phyloP scores from a whole-genome alignment of 2,329 filamentous ascomycete genomes.

The Lomentospora prolificans region DNA sequence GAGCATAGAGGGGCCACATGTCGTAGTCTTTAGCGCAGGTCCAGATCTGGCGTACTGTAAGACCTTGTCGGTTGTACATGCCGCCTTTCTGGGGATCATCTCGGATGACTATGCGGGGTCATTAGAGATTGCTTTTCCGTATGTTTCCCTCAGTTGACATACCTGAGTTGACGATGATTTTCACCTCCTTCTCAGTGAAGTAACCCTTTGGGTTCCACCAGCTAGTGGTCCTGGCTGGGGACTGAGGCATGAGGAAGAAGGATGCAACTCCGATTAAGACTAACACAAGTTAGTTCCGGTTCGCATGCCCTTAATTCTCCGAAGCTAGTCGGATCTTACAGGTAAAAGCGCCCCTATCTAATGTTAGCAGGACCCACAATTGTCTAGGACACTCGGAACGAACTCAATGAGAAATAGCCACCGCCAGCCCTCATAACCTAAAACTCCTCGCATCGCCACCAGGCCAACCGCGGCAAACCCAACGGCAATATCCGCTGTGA shows the following conservation, averaged over 20 bases:
- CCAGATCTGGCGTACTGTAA: conserved; percentile 33
- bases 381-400: conserved; percentile 8
- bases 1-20: conserved; percentile 41
- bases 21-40: conserved; percentile 39
- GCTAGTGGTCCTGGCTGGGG: conserved; percentile 52
- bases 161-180: conserved; percentile 53
- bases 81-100: conserved; percentile 46
- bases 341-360: not conserved
- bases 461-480: conserved; percentile 49
- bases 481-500: conserved; percentile 30
- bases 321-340: not conserved
- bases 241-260: conserved; percentile 48
- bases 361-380: not conserved
- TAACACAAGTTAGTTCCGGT: too few species aligned
- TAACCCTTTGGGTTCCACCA: conserved; percentile 47
- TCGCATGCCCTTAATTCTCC: too few species aligned
- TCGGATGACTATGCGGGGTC: conserved; percentile 24
- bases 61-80: conserved; percentile 43
- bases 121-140: conserved; percentile 8
- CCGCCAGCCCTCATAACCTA: conserved; percentile 45
- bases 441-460: conserved; percentile 40
- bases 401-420: conserved; percentile 40
- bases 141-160: not conserved
- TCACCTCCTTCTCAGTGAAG: conserved; percentile 54
- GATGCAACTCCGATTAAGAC: conserved; percentile 41